phyloP scores from a whole-genome alignment of 441 rosid genomes.

The Jatropha multifida region DNA sequence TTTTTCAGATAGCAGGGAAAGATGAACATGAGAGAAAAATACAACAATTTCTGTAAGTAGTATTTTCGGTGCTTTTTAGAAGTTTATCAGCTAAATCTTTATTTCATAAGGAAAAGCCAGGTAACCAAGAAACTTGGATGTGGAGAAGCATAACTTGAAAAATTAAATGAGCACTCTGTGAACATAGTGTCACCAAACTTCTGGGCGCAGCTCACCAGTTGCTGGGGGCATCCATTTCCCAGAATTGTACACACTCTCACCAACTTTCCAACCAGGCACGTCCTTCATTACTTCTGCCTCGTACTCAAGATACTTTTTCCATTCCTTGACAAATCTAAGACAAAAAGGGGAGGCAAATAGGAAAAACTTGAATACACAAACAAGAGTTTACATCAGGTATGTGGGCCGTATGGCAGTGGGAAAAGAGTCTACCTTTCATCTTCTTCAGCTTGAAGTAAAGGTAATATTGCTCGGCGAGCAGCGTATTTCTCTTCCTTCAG shows the following conservation, averaged over 20 bases:
- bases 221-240: constrained; percentile 99
- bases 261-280: constrained; percentile 98
- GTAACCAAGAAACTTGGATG: constrained; percentile 24
- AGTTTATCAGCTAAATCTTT: constrained; percentile 16
- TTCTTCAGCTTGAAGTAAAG: constrained; percentile 97
- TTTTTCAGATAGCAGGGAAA: constrained; percentile 1
- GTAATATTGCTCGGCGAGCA: constrained; percentile 79
- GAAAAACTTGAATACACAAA: neutral
- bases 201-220: constrained; percentile 95
- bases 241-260: constrained; percentile 88
- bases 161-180: constrained; percentile 6
- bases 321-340: constrained; percentile 81
- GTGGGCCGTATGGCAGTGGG: neutral
- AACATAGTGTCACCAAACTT: constrained; percentile 71
- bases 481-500: constrained; percentile 93
- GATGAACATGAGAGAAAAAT: neutral
- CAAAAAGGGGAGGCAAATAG: neutral
- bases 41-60: neutral
- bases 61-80: constrained; percentile 1
- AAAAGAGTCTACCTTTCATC: constrained; percentile 70
- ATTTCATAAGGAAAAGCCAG: constrained; percentile 16
- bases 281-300: constrained; percentile 99
- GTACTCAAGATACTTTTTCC: constrained; percentile 95
- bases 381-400: neutral
- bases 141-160: constrained; percentile 10